Evolutionary conservation across 306 rosid genomes (phyloP), one percentile per base, ranked within the genome.

Genomic region (Spatholobus suberectus): DNA sequence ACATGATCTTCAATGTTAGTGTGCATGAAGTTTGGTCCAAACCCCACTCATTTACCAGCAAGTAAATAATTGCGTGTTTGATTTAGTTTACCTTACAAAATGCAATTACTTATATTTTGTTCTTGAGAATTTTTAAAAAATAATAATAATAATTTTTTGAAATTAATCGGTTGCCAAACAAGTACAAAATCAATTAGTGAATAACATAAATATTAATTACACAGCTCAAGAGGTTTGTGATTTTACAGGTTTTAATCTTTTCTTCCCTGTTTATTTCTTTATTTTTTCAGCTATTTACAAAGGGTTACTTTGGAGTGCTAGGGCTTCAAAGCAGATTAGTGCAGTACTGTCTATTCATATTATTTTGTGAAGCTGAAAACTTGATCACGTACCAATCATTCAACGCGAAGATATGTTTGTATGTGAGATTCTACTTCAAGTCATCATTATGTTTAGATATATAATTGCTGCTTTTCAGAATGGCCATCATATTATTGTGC

Each of bases 391-490:
- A 34, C 71, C 41, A 62, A 62, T 62, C 69, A 29, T 65, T 65
- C 70, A 65, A 34, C 70, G 6, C 0, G 70, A 34, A 65, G 44
- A 65, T 65, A 62, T 32, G 21, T 65, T 34, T 65, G 23, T 34
- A 65, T 34, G 6, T 65, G 23, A n/a, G 71, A 65, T 65, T 65
- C 71, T 34, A 65, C 26, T 65, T 65, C 46, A 65, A 34, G 71
- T 65, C 44, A 65, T 65, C 46, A 65, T 65, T 35, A 65, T 65
- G 71, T 65, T 65, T 35, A 65, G 14, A 34, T 34, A n/a, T 17
- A 65, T 65, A 65, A 65, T 65, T 65, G 71, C 15, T 34, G 46
- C 71, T 65, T 65, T 65, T 65, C 71, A 65, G 71, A 65, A 65
- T 65, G 46, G 26, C 7, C 71, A 65, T 65, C 71, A 65, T 65